Evolutionary conservation across 129 eudicot genomes (phyloP).

Genomic region (Mikania micrantha): DNA sequence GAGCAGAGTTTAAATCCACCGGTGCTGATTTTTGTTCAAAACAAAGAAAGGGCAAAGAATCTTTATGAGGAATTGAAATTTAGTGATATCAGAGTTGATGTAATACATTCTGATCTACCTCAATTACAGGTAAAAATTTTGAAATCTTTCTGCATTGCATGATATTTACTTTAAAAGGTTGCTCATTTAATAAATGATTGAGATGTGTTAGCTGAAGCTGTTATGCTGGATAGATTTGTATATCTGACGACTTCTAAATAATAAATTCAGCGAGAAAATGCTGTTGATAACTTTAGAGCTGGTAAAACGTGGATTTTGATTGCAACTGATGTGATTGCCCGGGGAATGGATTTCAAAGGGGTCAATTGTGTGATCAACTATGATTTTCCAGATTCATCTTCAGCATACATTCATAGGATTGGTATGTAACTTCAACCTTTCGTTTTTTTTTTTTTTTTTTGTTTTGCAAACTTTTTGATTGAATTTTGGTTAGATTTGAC

Average conservation of each 20-base stretch:
- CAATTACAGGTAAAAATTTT: conserved; percentile 58
- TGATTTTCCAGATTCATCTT: conserved; percentile 92
- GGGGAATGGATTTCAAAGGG: conserved; percentile 99
- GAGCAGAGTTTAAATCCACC: conserved; percentile 92
- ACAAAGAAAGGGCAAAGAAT: conserved; percentile 77
- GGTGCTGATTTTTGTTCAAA: conserved; percentile 84
- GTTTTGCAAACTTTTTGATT: not conserved
- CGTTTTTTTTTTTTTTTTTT: not conserved
- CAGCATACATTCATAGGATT: conserved; percentile 86
- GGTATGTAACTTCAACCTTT: conserved; percentile 39
- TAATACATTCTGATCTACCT: conserved; percentile 75
- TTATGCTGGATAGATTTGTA: not conserved
- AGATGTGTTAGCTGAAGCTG: not conserved
- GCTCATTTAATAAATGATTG: not conserved
- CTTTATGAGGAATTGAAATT: conserved; percentile 63
- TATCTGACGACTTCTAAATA: conserved; percentile 1
- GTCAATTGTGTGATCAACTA: conserved; percentile 92
- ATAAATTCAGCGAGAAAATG: conserved; percentile 66
- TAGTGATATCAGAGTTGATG: conserved; percentile 75
- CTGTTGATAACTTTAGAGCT: conserved; percentile 80
- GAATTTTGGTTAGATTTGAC: not conserved
- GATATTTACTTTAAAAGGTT: not conserved
- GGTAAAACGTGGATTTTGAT: conserved; percentile 97
- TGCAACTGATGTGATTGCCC: conserved; percentile 94
- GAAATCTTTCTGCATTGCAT: not conserved